Conservation (phyloP, 768 basidiomycete species). For the Hypholoma fasciculare region DNA sequence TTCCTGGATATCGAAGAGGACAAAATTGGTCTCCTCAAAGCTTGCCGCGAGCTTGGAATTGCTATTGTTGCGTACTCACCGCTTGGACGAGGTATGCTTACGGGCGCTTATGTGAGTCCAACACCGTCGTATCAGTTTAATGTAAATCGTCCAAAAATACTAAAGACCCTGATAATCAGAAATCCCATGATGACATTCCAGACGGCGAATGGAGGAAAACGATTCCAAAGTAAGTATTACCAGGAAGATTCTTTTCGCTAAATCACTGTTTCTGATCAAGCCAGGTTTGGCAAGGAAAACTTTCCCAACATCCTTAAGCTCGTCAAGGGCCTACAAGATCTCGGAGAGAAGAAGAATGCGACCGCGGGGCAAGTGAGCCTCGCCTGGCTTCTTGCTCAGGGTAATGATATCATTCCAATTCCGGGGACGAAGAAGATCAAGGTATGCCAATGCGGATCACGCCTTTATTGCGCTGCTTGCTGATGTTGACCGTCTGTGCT, state of each 20-base stretch:
- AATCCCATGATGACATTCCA: conserved; percentile 39
- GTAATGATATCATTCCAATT: conserved; percentile 47
- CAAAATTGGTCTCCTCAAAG: conserved; percentile 39
- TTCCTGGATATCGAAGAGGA: conserved; percentile 47
- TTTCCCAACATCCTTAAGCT: conserved; percentile 48
- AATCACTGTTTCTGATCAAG: neutral
- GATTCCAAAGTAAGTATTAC: conserved; percentile 29
- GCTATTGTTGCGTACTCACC: conserved; percentile 52
- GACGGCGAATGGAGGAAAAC: conserved; percentile 37
- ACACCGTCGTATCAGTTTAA: too few species aligned
- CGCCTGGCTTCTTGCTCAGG: conserved; percentile 51
- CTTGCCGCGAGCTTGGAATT: conserved; percentile 47
- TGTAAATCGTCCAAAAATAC: neutral
- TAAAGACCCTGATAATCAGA: conserved; percentile 13
- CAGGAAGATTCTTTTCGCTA: neutral
- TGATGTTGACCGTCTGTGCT: neutral
- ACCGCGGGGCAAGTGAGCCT: conserved; percentile 48
- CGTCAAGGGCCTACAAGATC: conserved; percentile 35
- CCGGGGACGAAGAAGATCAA: conserved; percentile 43
- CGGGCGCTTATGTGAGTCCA: conserved; percentile 29
- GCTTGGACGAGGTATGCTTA: conserved; percentile 50
- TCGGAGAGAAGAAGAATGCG: conserved; percentile 40
- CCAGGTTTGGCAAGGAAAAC: conserved; percentile 25
- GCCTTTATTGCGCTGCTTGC: neutral
- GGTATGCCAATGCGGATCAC: too few species aligned